Evolutionary conservation across 768 basidiomycete species (phyloP).

Genomic region (Lactarius psammicola): DNA sequence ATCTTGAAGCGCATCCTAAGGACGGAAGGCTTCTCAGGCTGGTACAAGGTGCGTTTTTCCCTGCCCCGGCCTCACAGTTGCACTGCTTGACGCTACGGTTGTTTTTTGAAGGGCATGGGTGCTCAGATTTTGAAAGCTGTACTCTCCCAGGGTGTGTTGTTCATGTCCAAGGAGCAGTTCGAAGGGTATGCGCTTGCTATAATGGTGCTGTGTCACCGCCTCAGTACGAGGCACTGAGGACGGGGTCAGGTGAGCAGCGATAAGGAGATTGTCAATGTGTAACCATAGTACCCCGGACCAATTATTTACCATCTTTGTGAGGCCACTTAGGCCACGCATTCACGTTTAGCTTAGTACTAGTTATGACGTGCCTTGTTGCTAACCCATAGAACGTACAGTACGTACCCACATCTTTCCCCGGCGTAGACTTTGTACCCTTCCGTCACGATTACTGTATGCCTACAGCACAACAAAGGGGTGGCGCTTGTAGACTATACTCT

Average conservation of each 20-base stretch:
- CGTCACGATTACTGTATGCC: not conserved
- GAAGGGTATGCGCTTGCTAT: conserved; percentile 82
- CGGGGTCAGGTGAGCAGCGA: too few species aligned
- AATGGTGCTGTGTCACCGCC: conserved; percentile 46
- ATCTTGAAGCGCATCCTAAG: conserved; percentile 69
- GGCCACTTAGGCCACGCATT: too few species aligned
- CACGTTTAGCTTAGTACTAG: too few species aligned
- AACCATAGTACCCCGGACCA: not conserved
- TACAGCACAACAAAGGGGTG: not conserved
- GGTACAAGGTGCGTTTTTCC: conserved; percentile 82
- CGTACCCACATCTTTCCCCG: not conserved
- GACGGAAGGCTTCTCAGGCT: conserved; percentile 82
- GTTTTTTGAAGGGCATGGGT: conserved; percentile 73
- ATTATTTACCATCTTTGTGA: too few species aligned
- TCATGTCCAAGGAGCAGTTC: conserved; percentile 97
- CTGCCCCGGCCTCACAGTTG: not conserved
- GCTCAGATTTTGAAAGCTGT: conserved; percentile 97
- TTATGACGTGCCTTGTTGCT: not conserved
- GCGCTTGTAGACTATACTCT: too few species aligned
- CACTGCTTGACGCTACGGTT: not conserved
- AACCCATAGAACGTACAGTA: not conserved
- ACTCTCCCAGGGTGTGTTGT: conserved; percentile 89
- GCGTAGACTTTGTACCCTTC: not conserved
- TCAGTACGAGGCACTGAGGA: conserved; percentile 5
- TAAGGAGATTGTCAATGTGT: not conserved